A percentile compares a stretch with the other conserved stretches of the same genome.
These are phyloP conservation scores for Musa itinerans DNA, from an alignment of 176 grass and related monocot genomes.

Conservation along the genomic window DNA sequence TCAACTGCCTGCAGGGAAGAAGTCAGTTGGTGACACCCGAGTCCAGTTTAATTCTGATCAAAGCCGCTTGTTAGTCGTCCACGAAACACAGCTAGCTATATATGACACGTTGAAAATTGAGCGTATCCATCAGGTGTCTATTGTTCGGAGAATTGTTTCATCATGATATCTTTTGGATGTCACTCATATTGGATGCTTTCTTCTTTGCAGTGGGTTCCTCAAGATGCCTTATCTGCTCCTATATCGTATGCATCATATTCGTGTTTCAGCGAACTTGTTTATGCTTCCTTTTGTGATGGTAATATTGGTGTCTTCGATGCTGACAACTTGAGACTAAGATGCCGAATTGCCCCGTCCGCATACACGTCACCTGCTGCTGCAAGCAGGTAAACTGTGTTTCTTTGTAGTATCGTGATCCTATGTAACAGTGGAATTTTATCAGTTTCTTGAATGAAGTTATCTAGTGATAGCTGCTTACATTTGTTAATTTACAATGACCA, in stretches of 20 bases:
- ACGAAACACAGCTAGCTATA: constrained; percentile 90
- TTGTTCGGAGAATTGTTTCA: constrained; percentile 5
- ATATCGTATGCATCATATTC: constrained; percentile 82
- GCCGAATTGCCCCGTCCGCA: constrained; percentile 55
- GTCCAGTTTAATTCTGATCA: constrained; percentile 91
- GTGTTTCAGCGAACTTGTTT: constrained; percentile 76
- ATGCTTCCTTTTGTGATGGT: constrained; percentile 76
- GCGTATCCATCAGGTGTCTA: constrained; percentile 65
- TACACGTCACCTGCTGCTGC: constrained; percentile 42
- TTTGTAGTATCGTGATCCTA: background rate
- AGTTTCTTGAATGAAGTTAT: background rate
- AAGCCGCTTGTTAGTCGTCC: constrained; percentile 78
- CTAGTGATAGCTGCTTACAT: too few relatives aligned
- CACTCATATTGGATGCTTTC: constrained; percentile 6
- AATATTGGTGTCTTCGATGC: constrained; percentile 79
- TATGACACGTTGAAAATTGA: constrained; percentile 86
- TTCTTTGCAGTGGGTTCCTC: constrained; percentile 85
- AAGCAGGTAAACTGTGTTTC: constrained; percentile 36
- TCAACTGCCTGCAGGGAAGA: constrained; percentile 71
- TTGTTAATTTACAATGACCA: too few relatives aligned
- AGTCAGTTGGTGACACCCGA: constrained; percentile 63
- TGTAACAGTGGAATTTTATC: background rate
- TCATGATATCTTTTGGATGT: background rate
- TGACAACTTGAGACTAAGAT: constrained; percentile 88
- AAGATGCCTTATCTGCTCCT: constrained; percentile 57